Evolutionary conservation across 345 rosid genomes (phyloP), one percentile per base, ranked within the genome.

Genomic region (Populus tremula): DNA sequence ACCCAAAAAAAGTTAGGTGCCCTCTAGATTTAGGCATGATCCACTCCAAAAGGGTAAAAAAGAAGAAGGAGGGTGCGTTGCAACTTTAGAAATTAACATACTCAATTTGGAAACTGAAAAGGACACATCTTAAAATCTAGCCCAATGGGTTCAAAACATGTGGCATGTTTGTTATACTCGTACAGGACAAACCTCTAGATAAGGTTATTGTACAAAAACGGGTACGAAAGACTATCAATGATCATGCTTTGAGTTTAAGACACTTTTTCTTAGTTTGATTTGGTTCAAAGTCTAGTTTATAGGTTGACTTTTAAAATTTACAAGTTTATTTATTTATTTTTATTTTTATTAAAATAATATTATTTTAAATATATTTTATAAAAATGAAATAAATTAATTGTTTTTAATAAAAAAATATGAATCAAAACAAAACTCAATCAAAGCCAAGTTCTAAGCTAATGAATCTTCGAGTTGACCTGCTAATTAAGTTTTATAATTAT

Each of bases 1-100:
- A 33, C 36, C 36, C 4, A 33, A 33, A 33, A 1, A 33, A 4
- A 4, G 36, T 0, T 33, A 33, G 36, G 36, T 33, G 74, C 27
- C 59, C 59, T 76, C 31, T 2, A 45, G 50, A 70, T 77, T 74
- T 61, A 74, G 80, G 81, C 80, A 47, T 12, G 17, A 56, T n/a
- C 21, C 21, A 33, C 53, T n/a, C 33, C 11, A 35, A 8, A 25
- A 31, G 3, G 16, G 6, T 0, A 20, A 73, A 49, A 64, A 14
- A 25, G 6, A 65, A 13, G 39, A 50, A 33, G 35, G 79, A 76
- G 67, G 21, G 35, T 33, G 76, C 63, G 47, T 65, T 11, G 79
- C 53, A 53, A 64, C 81, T 77, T 69, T 75, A 49, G 61, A 76
- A 80, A 73, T 31, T 9, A 11, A n/a, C 78, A 68, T 85, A 18